phyloP scores from a whole-genome alignment of 345 rosid species.

The Aurinia saxatilis region DNA sequence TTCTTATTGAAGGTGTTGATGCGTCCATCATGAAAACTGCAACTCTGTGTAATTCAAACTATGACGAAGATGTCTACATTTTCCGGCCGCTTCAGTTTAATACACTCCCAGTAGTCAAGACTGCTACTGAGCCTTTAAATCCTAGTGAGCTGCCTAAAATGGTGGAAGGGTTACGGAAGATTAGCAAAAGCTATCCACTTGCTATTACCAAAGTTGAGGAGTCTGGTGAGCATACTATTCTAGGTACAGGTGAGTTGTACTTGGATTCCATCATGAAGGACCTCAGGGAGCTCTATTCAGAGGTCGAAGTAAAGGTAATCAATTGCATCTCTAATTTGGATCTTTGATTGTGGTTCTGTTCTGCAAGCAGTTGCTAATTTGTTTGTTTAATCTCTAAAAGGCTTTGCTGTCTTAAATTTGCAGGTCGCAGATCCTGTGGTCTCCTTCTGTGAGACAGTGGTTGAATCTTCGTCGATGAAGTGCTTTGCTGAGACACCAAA shows the following conservation, averaged over 20 bases:
- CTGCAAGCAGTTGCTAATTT: neutral
- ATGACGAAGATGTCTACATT: conserved; percentile 78
- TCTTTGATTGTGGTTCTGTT: neutral
- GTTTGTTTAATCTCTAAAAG: conserved; percentile 1
- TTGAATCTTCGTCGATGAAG: conserved; percentile 95
- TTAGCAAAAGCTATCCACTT: conserved; percentile 96
- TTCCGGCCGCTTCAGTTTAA: conserved; percentile 87
- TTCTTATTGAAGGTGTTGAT: conserved; percentile 92
- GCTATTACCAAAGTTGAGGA: conserved; percentile 97
- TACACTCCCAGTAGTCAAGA: conserved; percentile 94
- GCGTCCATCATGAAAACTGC: conserved; percentile 98
- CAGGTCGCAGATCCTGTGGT: conserved; percentile 99
- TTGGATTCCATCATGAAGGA: conserved; percentile 98
- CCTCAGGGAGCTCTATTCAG: conserved; percentile 95
- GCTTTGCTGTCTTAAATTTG: conserved; percentile 14
- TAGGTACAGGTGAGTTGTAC: conserved; percentile 95
- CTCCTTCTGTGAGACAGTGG: conserved; percentile 97
- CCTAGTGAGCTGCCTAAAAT: conserved; percentile 98
- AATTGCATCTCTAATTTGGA: neutral
- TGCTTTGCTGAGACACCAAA: conserved; percentile 99
- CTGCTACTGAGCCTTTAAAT: conserved; percentile 96
- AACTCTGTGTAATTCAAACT: conserved; percentile 61
- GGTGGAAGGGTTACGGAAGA: conserved; percentile 99
- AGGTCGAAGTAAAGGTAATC: conserved; percentile 95
- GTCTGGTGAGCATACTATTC: conserved; percentile 94